phyloP scores from a whole-genome alignment of 805 yeast genomes.

The Lipomyces oligophaga region DNA sequence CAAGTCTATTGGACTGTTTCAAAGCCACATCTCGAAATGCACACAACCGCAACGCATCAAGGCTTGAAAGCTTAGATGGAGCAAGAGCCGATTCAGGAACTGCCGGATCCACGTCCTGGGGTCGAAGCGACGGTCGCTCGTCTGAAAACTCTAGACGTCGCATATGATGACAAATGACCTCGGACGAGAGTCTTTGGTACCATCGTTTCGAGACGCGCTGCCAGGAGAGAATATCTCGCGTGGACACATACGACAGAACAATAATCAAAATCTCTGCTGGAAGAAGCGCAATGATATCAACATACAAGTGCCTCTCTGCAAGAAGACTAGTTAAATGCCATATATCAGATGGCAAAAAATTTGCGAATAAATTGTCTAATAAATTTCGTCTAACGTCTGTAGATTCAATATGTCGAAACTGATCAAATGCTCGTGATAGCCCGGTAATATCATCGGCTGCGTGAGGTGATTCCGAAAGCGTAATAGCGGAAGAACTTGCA shows the following conservation, averaged over 20 bases:
- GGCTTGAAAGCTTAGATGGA: constrained; percentile 10
- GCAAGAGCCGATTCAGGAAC: no score
- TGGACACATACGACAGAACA: constrained; percentile 21
- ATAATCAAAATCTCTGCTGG: constrained; percentile 22
- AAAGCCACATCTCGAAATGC: constrained; percentile 23
- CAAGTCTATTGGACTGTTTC: constrained; percentile 22
- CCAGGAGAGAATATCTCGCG: constrained; percentile 25
- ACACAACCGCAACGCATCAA: constrained; percentile 20
- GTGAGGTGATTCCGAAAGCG: not conserved
- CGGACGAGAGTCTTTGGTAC: constrained; percentile 19
- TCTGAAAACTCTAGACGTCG: constrained; percentile 18
- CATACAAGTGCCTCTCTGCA: constrained; percentile 24
- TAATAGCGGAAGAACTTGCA: not conserved
- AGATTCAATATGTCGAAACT: constrained; percentile 9
- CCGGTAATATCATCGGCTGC: constrained; percentile 1
- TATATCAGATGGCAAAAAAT: constrained; percentile 24
- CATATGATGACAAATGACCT: constrained; percentile 18
- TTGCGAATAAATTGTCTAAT: constrained; percentile 14
- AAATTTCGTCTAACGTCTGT: constrained; percentile 9
- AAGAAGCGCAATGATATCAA: constrained; percentile 21
- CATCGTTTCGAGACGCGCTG: constrained; percentile 26
- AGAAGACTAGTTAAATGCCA: constrained; percentile 25
- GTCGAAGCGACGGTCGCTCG: constrained; percentile 25
- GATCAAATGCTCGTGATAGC: constrained; percentile 8
- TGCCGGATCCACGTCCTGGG: constrained; percentile 15